Conservation (phyloP, 345 rosid genomes). For the Gossypium raimondii region DNA sequence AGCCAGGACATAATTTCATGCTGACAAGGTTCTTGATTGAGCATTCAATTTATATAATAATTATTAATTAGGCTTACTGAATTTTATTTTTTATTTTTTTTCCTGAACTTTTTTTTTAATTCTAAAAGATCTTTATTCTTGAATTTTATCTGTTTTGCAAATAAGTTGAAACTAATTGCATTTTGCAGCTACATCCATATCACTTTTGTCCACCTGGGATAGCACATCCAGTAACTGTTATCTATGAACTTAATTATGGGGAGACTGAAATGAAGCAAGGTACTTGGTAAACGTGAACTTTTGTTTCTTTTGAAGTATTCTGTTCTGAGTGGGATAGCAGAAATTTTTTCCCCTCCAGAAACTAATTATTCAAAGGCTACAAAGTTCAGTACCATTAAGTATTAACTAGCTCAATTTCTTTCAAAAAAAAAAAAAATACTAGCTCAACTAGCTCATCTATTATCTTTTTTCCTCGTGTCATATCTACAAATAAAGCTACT, state of each 20-base stretch:
- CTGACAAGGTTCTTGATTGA: not conserved
- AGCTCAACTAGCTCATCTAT: not conserved
- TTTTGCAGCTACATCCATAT: conserved; percentile 58
- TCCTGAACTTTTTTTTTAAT: not conserved
- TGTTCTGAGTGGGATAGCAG: not conserved
- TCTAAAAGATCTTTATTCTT: not conserved
- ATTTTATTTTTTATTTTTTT: not conserved
- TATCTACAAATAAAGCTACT: not conserved
- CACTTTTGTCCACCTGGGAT: conserved; percentile 74
- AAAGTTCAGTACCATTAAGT: not conserved
- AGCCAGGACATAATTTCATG: not conserved
- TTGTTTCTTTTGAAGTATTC: not conserved
- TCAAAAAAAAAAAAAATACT: too few relatives aligned
- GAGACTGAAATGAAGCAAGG: conserved; percentile 95
- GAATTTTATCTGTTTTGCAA: conserved; percentile 1
- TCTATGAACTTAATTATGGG: conserved; percentile 86
- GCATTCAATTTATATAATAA: not conserved
- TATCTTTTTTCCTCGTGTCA: not conserved
- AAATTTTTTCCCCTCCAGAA: not conserved
- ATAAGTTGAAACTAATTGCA: conserved; percentile 19
- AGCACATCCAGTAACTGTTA: conserved; percentile 68
- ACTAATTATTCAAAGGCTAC: not conserved
- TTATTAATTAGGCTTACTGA: not conserved
- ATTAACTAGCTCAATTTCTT: too few relatives aligned
- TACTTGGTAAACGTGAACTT: conserved; percentile 18